These are phyloP conservation scores for Saccharomycopsis oosterbeekiorum DNA, from an alignment of 805 yeast species.

Conservation along the genomic window DNA sequence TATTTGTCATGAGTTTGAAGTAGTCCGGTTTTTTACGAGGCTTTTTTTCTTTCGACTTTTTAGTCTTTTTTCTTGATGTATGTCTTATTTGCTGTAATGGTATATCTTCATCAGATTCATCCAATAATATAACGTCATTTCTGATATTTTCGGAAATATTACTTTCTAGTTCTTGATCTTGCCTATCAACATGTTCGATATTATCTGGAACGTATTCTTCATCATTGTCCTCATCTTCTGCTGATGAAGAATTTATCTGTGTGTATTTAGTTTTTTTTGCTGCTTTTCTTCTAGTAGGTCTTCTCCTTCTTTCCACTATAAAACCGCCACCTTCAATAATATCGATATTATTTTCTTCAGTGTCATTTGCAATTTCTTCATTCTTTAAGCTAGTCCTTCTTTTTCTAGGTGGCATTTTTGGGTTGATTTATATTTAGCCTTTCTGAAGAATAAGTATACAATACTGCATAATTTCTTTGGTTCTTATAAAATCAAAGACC, in stretches of 20 bases:
- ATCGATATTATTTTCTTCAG: slow-evolving; percentile 1
- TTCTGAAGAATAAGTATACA: no score
- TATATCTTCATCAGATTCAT: slow-evolving; percentile 31
- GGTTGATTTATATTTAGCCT: neutral
- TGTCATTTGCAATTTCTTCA: neutral
- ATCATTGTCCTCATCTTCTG: slow-evolving; percentile 20
- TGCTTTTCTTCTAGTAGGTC: slow-evolving; percentile 4
- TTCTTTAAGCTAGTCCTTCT: neutral
- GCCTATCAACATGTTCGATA: slow-evolving; percentile 35
- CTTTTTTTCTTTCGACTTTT: slow-evolving; percentile 22
- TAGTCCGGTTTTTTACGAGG: slow-evolving; percentile 47
- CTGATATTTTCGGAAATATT: slow-evolving; percentile 11
- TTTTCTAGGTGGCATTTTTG: neutral
- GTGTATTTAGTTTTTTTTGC: neutral
- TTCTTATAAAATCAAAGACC: no score
- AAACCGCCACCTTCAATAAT: slow-evolving; percentile 16
- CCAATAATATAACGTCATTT: slow-evolving; percentile 23
- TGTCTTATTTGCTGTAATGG: slow-evolving; percentile 23
- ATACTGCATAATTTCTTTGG: no score
- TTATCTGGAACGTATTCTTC: slow-evolving; percentile 22
- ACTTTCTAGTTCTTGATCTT: slow-evolving; percentile 17
- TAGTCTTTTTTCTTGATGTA: slow-evolving; percentile 17
- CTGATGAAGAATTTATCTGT: neutral
- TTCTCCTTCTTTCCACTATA: slow-evolving; percentile 12
- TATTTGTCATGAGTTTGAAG: slow-evolving; percentile 58